Evolutionary conservation across 1,284 basidiomycete species (phyloP).

Genomic region (Fistulinella cinereoalba): DNA sequence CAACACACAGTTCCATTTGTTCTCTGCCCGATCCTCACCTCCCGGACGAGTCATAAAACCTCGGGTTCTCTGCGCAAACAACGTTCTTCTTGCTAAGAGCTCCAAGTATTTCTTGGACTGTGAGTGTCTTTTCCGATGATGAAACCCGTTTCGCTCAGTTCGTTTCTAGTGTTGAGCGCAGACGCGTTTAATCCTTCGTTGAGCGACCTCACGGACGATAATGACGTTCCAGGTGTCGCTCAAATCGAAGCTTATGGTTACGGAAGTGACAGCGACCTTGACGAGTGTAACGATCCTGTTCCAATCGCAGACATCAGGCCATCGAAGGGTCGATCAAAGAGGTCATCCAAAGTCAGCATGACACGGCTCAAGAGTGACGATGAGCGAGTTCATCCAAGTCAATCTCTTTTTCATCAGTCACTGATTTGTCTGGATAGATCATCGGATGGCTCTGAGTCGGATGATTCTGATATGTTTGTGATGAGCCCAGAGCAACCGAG

Average conservation of each 20-base stretch:
- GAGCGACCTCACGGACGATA: constrained; percentile 13
- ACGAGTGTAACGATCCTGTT: constrained; percentile 13
- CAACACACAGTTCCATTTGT: constrained; percentile 32
- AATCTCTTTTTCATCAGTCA: too few species aligned
- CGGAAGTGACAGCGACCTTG: constrained; percentile 30
- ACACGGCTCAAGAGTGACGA: constrained; percentile 7
- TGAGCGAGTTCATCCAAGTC: constrained; percentile 7
- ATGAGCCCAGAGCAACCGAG: constrained; percentile 16
- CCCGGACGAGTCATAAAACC: constrained; percentile 10
- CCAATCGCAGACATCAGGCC: background rate
- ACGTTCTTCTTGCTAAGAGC: constrained; percentile 17
- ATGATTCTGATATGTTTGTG: constrained; percentile 22
- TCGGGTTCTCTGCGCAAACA: constrained; percentile 25
- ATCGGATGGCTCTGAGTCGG: constrained; percentile 15
- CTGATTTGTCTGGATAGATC: constrained; percentile 10
- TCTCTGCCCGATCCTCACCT: constrained; percentile 20
- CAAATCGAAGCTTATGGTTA: constrained; percentile 25
- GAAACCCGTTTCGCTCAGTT: background rate
- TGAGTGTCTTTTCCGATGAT: constrained; percentile 2
- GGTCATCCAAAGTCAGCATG: background rate
- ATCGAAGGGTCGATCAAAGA: background rate
- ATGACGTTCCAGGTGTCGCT: constrained; percentile 9
- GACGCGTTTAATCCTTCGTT: constrained; percentile 16
- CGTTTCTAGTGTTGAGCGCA: constrained; percentile 16
- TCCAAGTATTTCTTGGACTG: constrained; percentile 25